phyloP scores from a whole-genome alignment of 768 basidiomycete species.

The Rubroboletus pulcherrimus region DNA sequence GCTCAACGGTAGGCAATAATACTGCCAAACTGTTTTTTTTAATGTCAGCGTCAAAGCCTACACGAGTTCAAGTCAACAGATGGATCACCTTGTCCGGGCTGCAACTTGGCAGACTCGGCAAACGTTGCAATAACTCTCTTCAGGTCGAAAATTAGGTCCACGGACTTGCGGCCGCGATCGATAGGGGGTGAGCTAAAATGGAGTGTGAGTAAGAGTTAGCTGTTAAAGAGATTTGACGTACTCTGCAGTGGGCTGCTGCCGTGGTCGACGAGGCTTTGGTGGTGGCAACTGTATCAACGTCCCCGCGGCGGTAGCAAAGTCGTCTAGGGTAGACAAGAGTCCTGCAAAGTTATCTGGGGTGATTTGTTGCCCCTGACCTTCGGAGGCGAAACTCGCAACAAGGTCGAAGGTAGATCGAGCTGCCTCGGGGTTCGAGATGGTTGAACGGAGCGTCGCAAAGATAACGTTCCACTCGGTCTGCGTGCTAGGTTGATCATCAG shows the following conservation, averaged over 20 bases:
- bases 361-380: conserved; percentile 58
- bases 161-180: conserved; percentile 75
- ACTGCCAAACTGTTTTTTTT: conserved; percentile 64
- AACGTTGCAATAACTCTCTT: conserved; percentile 63
- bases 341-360: conserved; percentile 78
- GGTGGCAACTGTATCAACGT: conserved; percentile 58
- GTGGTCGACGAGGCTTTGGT: conserved; percentile 47
- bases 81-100: conserved; percentile 30
- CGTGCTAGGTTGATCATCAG: conserved; percentile 46
- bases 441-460: conserved; percentile 82
- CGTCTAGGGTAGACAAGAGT: conserved; percentile 76
- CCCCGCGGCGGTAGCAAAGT: conserved; percentile 80
- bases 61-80: background rate
- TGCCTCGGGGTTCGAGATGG: conserved; percentile 82
- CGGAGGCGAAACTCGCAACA: conserved; percentile 58
- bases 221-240: conserved; percentile 26
- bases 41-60: conserved; percentile 1
- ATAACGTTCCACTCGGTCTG: conserved; percentile 96
- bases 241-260: conserved; percentile 50
- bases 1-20: conserved; percentile 71
- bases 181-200: conserved; percentile 63
- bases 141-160: conserved; percentile 76
- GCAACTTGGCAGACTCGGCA: conserved; percentile 44
- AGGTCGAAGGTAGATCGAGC: conserved; percentile 81
- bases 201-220: background rate